Base-by-base conservation (phyloP, 208 protist species). In the Trypanosomatidae sp. region DNA sequence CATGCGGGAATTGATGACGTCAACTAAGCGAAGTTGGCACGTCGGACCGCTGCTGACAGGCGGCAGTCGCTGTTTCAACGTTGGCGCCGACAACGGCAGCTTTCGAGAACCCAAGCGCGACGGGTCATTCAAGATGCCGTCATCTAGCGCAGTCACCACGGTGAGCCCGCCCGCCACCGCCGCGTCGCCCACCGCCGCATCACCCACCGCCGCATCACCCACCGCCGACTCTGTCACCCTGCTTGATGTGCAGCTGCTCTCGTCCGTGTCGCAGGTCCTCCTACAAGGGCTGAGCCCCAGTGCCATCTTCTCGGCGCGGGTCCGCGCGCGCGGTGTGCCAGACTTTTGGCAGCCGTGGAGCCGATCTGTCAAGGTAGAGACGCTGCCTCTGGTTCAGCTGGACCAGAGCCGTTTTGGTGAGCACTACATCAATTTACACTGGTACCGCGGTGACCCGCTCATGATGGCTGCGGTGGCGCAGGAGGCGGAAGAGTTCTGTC, bases 401-500 rank as follows among this genome's bases (percentile, higher is more conserved):
- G 79, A 82, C 49, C 91, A 98, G 64, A 84, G 77, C 71, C 87
- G 91, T 56, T 95, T 97, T 75, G 91, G 91, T 49, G 94, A 98
- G 74, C 91, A 97, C 71, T 98, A 95, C 82, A 94, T 97, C 66
- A 95, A 95, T 74, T 80, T 98, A 28, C 95, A 89, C 70, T 98
- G 94, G 92, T 85, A 92, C 72, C 91, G 94, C 64, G 66, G 79
- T 36, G 71, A 84, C 13, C 68, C 66, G 15, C 66, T 43, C 9
- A 55, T 76, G 53, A 66, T 75, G 52, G 56, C 67, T 28, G 67
- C 64, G 25, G 68, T 87, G 17, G 76, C 79, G 46, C 53, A 53
- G 22, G 78, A 87, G 56, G 76, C 83, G 53, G 74, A 85, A 52
- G 70, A 79, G 49, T 84, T 87, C 71, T 67, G 78, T 13, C 79